A percentile compares a stretch with the other conserved stretches of the same genome.
phyloP scores from a whole-genome alignment of 2,329 filamentous ascomycete species.

The Fonsecaea pedrosoi region DNA sequence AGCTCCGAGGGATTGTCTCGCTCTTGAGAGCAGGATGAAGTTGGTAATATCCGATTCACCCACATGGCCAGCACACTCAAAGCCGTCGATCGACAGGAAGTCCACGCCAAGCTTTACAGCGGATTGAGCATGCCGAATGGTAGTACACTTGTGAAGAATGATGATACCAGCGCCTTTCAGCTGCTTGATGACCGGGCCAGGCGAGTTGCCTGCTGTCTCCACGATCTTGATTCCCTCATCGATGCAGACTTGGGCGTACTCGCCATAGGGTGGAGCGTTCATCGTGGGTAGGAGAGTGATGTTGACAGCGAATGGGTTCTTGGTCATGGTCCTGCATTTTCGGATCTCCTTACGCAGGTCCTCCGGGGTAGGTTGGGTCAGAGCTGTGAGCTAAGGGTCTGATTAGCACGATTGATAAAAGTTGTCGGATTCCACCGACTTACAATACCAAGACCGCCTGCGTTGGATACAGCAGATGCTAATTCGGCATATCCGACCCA shows the following conservation, averaged over 20 bases:
- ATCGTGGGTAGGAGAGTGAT: conserved; percentile 90
- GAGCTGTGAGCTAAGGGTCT: conserved; percentile 54
- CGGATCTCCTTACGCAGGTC: conserved; percentile 93
- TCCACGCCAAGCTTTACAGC: conserved; percentile 95
- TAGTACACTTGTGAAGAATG: conserved; percentile 97
- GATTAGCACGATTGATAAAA: conserved; percentile 16
- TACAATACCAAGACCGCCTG: conserved; percentile 60
- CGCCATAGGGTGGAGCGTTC: conserved; percentile 87
- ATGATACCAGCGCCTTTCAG: conserved; percentile 80
- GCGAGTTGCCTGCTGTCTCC: conserved; percentile 89
- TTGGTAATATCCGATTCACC: conserved; percentile 62
- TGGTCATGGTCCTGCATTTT: conserved; percentile 75
- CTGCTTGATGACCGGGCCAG: conserved; percentile 86
- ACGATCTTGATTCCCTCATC: conserved; percentile 91
- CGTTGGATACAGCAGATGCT: conserved; percentile 60
- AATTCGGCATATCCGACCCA: conserved; percentile 63
- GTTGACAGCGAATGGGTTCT: conserved; percentile 81
- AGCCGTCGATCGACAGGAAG: conserved; percentile 95
- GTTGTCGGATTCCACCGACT: conserved; percentile 11
- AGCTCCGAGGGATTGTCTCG: conserved; percentile 79
- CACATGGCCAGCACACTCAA: conserved; percentile 84
- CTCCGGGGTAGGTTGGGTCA: conserved; percentile 91
- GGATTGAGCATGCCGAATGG: conserved; percentile 88
- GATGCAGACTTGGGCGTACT: conserved; percentile 90
- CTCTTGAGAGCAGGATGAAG: conserved; percentile 74